phyloP scores from a whole-genome alignment of 306 rosid species.

The Echinosophora koreensis region DNA sequence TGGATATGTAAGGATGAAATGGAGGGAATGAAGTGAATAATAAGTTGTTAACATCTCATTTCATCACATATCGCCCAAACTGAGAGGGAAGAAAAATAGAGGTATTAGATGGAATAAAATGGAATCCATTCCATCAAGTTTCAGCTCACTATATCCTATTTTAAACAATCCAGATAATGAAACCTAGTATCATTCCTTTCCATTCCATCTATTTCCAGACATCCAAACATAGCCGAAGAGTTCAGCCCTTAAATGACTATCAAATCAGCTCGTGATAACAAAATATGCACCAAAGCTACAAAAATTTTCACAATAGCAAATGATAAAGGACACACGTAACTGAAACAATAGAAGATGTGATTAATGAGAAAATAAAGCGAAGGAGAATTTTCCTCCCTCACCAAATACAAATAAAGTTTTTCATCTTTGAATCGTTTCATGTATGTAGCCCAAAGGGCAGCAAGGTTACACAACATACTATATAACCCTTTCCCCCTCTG shows the following conservation, averaged over 20 bases:
- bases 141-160: too few relatives aligned
- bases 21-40: too few relatives aligned
- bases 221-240: neutral
- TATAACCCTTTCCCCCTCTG: conserved; percentile 1
- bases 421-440: conserved; percentile 43
- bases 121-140: too few relatives aligned
- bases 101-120: too few relatives aligned
- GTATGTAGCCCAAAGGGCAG: conserved; percentile 36
- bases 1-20: too few relatives aligned
- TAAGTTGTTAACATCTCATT: too few relatives aligned
- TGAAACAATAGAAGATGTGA: conserved; percentile 23
- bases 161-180: too few relatives aligned
- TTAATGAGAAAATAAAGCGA: conserved; percentile 42
- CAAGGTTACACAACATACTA: conserved; percentile 31
- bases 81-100: too few relatives aligned
- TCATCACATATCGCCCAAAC: too few relatives aligned
- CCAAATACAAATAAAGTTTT: conserved; percentile 37
- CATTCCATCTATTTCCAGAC: too few relatives aligned
- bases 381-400: conserved; percentile 57
- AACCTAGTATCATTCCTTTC: too few relatives aligned
- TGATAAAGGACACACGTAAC: neutral
- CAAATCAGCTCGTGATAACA: conserved; percentile 26
- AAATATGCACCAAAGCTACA: conserved; percentile 16
- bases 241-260: neutral
- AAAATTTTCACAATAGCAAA: neutral